phyloP scores from a whole-genome alignment of 371 early-diverging fungal genomes.

The Paraphysoderma sedebokerense region DNA sequence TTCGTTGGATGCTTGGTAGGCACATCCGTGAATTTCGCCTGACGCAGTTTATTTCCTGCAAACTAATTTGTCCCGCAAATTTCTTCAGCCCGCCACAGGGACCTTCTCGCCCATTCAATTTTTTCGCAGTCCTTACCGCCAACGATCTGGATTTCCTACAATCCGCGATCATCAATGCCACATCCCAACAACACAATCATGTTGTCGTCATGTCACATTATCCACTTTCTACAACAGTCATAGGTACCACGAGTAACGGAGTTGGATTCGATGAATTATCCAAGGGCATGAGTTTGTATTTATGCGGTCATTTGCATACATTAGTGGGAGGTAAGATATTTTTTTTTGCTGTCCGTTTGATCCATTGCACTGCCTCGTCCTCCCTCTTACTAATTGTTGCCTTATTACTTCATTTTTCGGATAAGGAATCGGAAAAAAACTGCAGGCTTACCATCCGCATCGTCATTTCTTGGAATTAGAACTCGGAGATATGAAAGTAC shows the following conservation, averaged over 20 bases:
- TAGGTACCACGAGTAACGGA: constrained; percentile 41
- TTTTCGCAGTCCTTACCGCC: constrained; percentile 66
- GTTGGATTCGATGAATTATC: constrained; percentile 40
- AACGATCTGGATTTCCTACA: constrained; percentile 53
- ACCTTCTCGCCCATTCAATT: constrained; percentile 68
- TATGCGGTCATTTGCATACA: constrained; percentile 78
- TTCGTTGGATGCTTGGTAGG: constrained; percentile 65
- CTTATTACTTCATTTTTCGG: too few relatives aligned
- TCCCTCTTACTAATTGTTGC: too few relatives aligned
- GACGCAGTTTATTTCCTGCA: background rate
- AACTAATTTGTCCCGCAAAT: background rate
- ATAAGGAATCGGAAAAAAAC: constrained; percentile 38
- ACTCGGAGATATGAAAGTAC: constrained; percentile 70
- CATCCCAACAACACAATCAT: constrained; percentile 29
- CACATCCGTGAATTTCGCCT: background rate
- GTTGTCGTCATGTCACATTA: constrained; percentile 59
- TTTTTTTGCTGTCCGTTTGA: background rate
- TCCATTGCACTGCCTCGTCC: too few relatives aligned
- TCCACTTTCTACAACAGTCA: constrained; percentile 59
- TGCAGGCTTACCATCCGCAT: constrained; percentile 38
- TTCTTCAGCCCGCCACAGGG: constrained; percentile 45
- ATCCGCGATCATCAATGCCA: constrained; percentile 14
- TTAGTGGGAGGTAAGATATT: constrained; percentile 36
- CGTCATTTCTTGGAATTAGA: constrained; percentile 60
- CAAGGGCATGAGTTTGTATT: constrained; percentile 40